Percentiles rank a stretch among this genome's conserved stretches.
Evolutionary conservation across 768 basidiomycete species (phyloP).

Genomic region (Mrakia gelida): DNA sequence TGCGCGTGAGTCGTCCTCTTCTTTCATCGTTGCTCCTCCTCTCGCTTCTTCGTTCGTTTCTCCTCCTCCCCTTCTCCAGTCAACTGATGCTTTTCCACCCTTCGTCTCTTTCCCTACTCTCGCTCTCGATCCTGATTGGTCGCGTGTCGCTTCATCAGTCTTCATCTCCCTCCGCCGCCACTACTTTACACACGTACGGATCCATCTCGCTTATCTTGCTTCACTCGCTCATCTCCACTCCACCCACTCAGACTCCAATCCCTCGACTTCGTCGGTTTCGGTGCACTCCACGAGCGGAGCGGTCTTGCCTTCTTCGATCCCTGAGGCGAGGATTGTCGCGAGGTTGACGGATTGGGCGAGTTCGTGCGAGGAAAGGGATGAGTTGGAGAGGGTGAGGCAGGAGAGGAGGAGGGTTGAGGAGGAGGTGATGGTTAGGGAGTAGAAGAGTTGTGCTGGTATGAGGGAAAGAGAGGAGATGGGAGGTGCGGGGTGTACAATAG

Average conservation of each 20-base stretch:
- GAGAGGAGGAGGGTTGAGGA: not conserved
- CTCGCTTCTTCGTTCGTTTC: not conserved
- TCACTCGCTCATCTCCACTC: too few species aligned
- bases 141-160: not conserved
- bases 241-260: not conserved
- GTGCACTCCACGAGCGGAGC: not conserved
- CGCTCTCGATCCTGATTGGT: not conserved
- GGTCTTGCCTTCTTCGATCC: not conserved
- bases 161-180: constrained; percentile 9
- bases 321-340: not conserved
- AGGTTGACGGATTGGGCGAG: not conserved
- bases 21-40: not conserved
- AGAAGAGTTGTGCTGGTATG: too few species aligned
- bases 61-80: not conserved
- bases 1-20: constrained; percentile 1
- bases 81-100: too few species aligned
- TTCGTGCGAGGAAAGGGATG: not conserved
- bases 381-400: not conserved
- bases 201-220: not conserved
- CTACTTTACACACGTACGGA: constrained; percentile 13
- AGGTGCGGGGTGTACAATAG: not conserved
- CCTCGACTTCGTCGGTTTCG: too few species aligned
- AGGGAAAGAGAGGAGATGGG: not conserved
- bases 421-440: not conserved
- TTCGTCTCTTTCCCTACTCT: not conserved